Evolutionary conservation across 2,329 filamentous ascomycete species (phyloP).

Genomic region (Thermothelomyces thermophilus): DNA sequence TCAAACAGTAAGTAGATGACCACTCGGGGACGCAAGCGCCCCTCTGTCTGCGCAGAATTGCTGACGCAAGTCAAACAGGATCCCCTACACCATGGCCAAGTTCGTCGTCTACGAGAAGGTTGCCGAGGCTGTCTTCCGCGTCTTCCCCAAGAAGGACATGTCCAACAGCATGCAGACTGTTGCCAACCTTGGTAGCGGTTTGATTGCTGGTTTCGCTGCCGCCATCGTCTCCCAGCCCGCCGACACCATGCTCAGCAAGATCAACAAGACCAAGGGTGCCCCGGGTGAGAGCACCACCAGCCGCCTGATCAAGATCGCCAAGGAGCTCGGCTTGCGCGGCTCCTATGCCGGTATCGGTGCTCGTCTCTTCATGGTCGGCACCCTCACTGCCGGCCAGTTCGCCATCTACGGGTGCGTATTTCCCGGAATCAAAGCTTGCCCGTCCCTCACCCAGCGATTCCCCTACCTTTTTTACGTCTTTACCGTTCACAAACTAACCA

Average conservation of each 20-base stretch:
- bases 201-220: conserved; percentile 64
- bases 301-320: conserved; percentile 73
- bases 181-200: conserved; percentile 51
- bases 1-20: conserved; percentile 64
- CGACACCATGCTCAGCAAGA: conserved; percentile 82
- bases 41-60: too few relatives aligned
- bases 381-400: conserved; percentile 67
- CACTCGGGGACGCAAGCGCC: too few relatives aligned
- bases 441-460: neutral
- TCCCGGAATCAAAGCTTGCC: neutral
- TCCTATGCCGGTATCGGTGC: conserved; percentile 70
- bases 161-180: conserved; percentile 58
- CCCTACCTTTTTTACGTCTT: neutral
- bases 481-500: neutral
- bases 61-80: conserved; percentile 41
- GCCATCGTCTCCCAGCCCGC: conserved; percentile 76
- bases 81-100: conserved; percentile 84
- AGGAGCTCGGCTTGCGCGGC: conserved; percentile 68
- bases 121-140: conserved; percentile 57
- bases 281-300: conserved; percentile 70
- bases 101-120: conserved; percentile 85
- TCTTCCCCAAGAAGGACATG: conserved; percentile 60
- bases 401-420: conserved; percentile 68
- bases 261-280: conserved; percentile 79
- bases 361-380: conserved; percentile 50